Percentiles rank a stretch among this genome's conserved stretches.
Evolutionary conservation across 1,139 yeast genomes (phyloP).

Genomic region (Suhomyces chickasaworum): DNA sequence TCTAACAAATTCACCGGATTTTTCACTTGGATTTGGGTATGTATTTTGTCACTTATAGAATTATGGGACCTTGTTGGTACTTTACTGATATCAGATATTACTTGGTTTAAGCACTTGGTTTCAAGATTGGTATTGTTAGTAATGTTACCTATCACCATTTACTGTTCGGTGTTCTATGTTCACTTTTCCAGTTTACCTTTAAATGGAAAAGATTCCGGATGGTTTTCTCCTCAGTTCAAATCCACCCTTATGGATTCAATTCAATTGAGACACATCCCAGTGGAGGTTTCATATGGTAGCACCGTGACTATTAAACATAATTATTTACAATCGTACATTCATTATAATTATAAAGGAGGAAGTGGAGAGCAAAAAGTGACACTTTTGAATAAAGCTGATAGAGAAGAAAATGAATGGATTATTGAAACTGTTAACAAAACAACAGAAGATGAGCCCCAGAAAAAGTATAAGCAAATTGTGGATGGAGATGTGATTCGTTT

Average conservation of each 20-base stretch:
- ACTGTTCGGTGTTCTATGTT: constrained; percentile 47
- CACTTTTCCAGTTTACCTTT: constrained; percentile 53
- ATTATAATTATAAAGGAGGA: constrained; percentile 57
- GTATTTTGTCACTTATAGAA: constrained; percentile 40
- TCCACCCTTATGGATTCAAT: constrained; percentile 48
- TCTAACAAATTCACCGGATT: constrained; percentile 59
- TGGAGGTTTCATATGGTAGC: constrained; percentile 64
- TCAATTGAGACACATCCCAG: constrained; percentile 38
- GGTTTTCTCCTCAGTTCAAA: constrained; percentile 61
- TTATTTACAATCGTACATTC: constrained; percentile 63
- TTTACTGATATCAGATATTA: constrained; percentile 35
- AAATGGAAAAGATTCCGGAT: constrained; percentile 53
- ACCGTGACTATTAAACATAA: constrained; percentile 66
- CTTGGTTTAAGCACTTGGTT: constrained; percentile 34
- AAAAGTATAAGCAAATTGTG: constrained; percentile 39
- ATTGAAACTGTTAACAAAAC: constrained; percentile 49
- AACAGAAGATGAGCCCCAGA: constrained; percentile 33
- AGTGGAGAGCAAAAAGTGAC: constrained; percentile 71
- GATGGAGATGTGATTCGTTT: constrained; percentile 58
- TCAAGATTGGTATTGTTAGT: constrained; percentile 39
- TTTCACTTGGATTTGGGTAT: constrained; percentile 55
- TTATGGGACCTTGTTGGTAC: constrained; percentile 66
- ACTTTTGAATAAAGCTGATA: constrained; percentile 52
- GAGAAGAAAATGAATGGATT: constrained; percentile 65
- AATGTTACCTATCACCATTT: constrained; percentile 52